Percentiles rank a stretch among this genome's conserved stretches.
phyloP scores from a whole-genome alignment of 345 rosid species.

The Murraya paniculata region DNA sequence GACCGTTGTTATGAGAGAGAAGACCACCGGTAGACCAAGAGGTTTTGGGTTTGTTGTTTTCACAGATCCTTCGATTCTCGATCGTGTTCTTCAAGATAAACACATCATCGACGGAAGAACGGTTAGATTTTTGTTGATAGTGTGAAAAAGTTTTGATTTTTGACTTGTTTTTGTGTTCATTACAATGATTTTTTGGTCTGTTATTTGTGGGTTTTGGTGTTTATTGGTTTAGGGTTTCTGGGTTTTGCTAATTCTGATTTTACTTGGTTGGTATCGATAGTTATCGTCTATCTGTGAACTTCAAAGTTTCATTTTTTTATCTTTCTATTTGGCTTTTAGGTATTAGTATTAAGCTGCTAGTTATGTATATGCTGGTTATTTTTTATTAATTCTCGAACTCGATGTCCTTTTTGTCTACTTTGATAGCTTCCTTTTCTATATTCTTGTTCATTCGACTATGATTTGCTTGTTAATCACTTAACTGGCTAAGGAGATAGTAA shows the following conservation, averaged over 20 bases:
- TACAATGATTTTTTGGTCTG: background rate
- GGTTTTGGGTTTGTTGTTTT: conserved; percentile 90
- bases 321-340: background rate
- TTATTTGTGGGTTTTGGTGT: background rate
- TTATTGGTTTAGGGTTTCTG: background rate
- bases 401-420: background rate
- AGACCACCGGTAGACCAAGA: conserved; percentile 65
- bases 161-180: background rate
- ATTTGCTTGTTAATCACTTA: background rate
- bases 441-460: background rate
- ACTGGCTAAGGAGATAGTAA: background rate
- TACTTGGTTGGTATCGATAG: background rate
- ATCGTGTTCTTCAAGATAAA: conserved; percentile 65
- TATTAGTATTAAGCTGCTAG: background rate
- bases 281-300: background rate
- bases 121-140: conserved; percentile 35
- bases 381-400: background rate
- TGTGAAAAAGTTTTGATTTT: background rate
- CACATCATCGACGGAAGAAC: conserved; percentile 79
- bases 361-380: background rate
- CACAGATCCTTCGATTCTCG: conserved; percentile 64
- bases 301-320: too few species aligned
- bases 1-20: conserved; percentile 72
- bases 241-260: background rate
- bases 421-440: background rate